phyloP scores from a whole-genome alignment of 805 yeast genomes.

The Candida piceae region DNA sequence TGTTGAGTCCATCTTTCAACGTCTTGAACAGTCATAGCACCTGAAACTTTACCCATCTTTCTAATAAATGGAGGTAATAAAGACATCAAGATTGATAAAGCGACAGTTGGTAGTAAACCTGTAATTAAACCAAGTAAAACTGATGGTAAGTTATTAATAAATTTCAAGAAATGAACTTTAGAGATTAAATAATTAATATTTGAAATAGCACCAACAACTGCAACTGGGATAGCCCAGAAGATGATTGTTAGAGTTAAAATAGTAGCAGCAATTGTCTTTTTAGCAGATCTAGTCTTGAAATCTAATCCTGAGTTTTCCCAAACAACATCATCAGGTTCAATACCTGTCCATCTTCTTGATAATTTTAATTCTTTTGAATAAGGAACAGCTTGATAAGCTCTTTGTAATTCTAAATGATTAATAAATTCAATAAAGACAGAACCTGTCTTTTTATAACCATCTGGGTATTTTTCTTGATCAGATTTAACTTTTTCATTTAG shows the following conservation, averaged over 20 bases:
- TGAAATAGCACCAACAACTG: constrained; percentile 93
- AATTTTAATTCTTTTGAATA: constrained; percentile 41
- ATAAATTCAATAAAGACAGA: constrained; percentile 80
- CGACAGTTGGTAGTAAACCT: constrained; percentile 78
- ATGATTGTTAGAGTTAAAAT: constrained; percentile 64
- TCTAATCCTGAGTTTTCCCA: constrained; percentile 73
- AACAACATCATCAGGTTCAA: constrained; percentile 75
- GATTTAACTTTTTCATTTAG: constrained; percentile 60
- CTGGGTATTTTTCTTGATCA: constrained; percentile 48
- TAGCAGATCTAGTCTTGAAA: constrained; percentile 51
- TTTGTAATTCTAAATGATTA: constrained; percentile 81
- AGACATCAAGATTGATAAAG: constrained; percentile 78
- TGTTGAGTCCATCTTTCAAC: constrained; percentile 80
- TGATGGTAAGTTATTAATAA: constrained; percentile 69
- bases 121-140: constrained; percentile 78
- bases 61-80: constrained; percentile 82
- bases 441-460: constrained; percentile 47
- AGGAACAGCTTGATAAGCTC: constrained; percentile 80
- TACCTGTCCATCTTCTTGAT: constrained; percentile 51
- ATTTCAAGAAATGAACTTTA: constrained; percentile 68
- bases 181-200: constrained; percentile 72
- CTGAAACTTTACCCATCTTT: constrained; percentile 68
- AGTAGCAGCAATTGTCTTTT: constrained; percentile 54
- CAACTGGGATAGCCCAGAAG: constrained; percentile 96
- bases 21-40: constrained; percentile 64